phyloP scores from a whole-genome alignment of 306 rosid genomes.

The Calophaca sinica region DNA sequence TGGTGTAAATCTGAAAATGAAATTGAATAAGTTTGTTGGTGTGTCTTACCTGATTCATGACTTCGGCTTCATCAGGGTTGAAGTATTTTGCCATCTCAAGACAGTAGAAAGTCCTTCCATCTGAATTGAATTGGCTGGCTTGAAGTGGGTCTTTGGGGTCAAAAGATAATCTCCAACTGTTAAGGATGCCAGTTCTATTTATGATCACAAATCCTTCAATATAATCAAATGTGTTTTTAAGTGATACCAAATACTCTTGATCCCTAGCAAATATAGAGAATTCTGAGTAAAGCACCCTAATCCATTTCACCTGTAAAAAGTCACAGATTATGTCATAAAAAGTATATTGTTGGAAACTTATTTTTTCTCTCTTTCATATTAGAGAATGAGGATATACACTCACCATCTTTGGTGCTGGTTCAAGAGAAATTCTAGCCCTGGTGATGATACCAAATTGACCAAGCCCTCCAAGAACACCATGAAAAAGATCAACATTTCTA shows the following conservation, averaged over 20 bases:
- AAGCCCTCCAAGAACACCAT: constrained; percentile 91
- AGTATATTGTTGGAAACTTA: constrained; percentile 2
- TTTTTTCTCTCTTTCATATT: constrained; percentile 1
- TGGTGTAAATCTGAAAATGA: neutral
- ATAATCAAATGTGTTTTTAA: constrained; percentile 74
- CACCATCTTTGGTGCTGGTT: constrained; percentile 87
- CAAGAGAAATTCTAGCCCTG: constrained; percentile 85
- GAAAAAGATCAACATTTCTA: constrained; percentile 75
- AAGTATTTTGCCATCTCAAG: constrained; percentile 89
- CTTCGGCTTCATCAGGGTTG: constrained; percentile 65
- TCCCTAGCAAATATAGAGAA: constrained; percentile 74
- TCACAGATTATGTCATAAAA: constrained; percentile 33
- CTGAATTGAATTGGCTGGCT: constrained; percentile 76
- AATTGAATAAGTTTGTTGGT: constrained; percentile 11
- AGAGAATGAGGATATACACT: constrained; percentile 14
- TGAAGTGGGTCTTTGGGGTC: constrained; percentile 72
- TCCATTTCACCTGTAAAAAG: constrained; percentile 86
- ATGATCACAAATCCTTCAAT: constrained; percentile 89
- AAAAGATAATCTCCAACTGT: constrained; percentile 92
- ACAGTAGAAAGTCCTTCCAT: constrained; percentile 80
- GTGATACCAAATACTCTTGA: constrained; percentile 85
- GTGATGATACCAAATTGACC: constrained; percentile 98
- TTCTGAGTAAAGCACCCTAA: constrained; percentile 86
- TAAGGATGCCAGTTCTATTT: constrained; percentile 78
- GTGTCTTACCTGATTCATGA: constrained; percentile 65